Percentiles rank a stretch among this genome's conserved stretches.
Conservation (phyloP, 2,329 filamentous ascomycete genomes). For the Raffaelea ambrosiae region DNA sequence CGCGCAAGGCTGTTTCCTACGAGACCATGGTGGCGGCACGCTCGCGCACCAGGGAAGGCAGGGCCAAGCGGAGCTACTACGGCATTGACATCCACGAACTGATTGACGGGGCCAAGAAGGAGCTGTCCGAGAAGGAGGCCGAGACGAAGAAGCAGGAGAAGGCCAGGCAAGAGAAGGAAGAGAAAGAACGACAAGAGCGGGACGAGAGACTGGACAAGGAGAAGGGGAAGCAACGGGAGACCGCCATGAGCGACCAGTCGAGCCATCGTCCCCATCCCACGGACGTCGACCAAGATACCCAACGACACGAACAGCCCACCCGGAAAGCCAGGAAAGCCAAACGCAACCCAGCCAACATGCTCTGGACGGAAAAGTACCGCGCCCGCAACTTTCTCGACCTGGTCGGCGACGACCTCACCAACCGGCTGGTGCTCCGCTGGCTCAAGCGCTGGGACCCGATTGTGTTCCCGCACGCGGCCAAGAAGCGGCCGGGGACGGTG, state of each 20-base stretch:
- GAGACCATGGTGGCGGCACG: slow-evolving; percentile 60
- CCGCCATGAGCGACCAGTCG: no score
- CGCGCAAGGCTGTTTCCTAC: slow-evolving; percentile 42
- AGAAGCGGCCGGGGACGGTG: slow-evolving; percentile 34
- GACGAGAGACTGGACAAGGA: no score
- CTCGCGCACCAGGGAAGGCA: slow-evolving; percentile 57
- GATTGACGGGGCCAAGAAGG: slow-evolving; percentile 60
- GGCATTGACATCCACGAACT: slow-evolving; percentile 85
- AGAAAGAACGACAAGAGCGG: background rate
- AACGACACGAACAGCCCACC: background rate
- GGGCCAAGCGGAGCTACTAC: slow-evolving; percentile 72
- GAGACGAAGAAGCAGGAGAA: slow-evolving; percentile 27
- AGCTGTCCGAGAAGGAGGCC: slow-evolving; percentile 36
- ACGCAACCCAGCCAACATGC: slow-evolving; percentile 25
- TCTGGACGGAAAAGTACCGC: slow-evolving; percentile 98
- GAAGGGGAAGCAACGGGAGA: background rate
- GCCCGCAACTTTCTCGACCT: slow-evolving; percentile 87
- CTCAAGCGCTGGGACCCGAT: slow-evolving; percentile 88
- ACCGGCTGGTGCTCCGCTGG: slow-evolving; percentile 84
- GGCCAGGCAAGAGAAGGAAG: slow-evolving; percentile 23
- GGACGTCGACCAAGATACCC: background rate
- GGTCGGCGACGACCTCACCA: slow-evolving; percentile 89
- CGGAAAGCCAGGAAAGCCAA: background rate
- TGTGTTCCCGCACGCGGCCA: slow-evolving; percentile 74
- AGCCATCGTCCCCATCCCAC: no score